Conservation (phyloP, 2,329 filamentous ascomycete genomes). For the Sporothrix dimorphospora region DNA sequence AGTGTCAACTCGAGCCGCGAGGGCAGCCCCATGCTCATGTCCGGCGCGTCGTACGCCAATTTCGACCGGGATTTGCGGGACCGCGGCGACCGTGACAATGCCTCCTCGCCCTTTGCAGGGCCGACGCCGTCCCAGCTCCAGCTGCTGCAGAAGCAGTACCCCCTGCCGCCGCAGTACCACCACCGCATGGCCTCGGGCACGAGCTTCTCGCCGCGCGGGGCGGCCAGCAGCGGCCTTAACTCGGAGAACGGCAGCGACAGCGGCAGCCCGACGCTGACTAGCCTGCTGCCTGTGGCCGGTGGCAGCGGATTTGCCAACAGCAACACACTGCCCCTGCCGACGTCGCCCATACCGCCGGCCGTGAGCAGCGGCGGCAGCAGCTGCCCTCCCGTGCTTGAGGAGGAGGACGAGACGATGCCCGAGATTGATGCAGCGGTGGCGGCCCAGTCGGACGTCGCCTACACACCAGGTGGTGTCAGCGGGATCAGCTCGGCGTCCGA, state of each 20-base stretch:
- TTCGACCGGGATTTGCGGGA: constrained; percentile 28
- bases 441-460: neutral
- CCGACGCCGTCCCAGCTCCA: constrained; percentile 30
- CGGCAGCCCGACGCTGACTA: constrained; percentile 56
- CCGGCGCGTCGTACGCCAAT: constrained; percentile 31
- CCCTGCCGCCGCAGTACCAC: constrained; percentile 15
- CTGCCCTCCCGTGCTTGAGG: constrained; percentile 48
- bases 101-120: constrained; percentile 48
- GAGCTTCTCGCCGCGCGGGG: constrained; percentile 48
- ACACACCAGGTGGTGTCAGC: constrained; percentile 19
- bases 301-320: constrained; percentile 12
- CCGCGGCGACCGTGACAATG: constrained; percentile 45
- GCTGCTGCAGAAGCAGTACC: constrained; percentile 27
- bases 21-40: constrained; percentile 50
- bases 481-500: constrained; percentile 35
- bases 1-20: constrained; percentile 66
- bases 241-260: constrained; percentile 52
- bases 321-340: constrained; percentile 35
- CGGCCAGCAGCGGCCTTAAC: constrained; percentile 40
- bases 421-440: neutral
- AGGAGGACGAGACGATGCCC: constrained; percentile 39
- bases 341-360: constrained; percentile 31
- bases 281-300: constrained; percentile 34
- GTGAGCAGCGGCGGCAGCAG: constrained; percentile 29
- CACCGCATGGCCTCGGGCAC: constrained; percentile 52